Evolutionary conservation across 352 stramenopile genomes (phyloP).

Genomic region (Thalassiosira livingstoniorum): DNA sequence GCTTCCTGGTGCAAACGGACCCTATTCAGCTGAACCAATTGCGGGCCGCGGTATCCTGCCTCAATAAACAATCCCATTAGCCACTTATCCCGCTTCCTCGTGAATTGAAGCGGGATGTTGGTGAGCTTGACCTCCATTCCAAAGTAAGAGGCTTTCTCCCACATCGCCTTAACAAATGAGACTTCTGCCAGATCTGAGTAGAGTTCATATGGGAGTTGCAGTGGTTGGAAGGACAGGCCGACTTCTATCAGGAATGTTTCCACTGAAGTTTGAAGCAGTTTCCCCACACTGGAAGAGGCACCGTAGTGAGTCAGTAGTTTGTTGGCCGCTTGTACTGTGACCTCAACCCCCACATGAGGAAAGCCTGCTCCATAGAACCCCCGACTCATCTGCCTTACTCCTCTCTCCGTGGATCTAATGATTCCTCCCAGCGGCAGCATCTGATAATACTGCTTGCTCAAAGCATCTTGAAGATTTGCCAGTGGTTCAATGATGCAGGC

Average conservation of each 20-base stretch:
- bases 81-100: conserved; percentile 17
- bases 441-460: conserved; percentile 29
- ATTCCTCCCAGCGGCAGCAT: conserved; percentile 26
- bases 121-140: conserved; percentile 7
- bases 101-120: conserved; percentile 11
- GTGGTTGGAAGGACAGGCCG: conserved; percentile 20
- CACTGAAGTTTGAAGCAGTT: neutral
- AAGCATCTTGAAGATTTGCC: neutral
- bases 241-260: conserved; percentile 28
- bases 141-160: conserved; percentile 14
- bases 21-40: conserved; percentile 23
- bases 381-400: neutral
- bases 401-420: neutral
- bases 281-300: neutral
- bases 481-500: neutral
- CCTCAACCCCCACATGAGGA: conserved; percentile 19
- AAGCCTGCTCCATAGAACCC: conserved; percentile 35
- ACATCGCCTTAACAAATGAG: conserved; percentile 21
- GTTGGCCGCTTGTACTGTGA: conserved; percentile 1
- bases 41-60: neutral
- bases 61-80: conserved; percentile 28
- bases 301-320: conserved; percentile 40
- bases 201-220: neutral
- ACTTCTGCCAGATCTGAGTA: conserved; percentile 17
- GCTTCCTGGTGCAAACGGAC: conserved; percentile 43